A percentile compares a stretch with the other conserved stretches of the same genome.
Conservation (phyloP, 2,329 filamentous ascomycete species). For the Cytospora mali region DNA sequence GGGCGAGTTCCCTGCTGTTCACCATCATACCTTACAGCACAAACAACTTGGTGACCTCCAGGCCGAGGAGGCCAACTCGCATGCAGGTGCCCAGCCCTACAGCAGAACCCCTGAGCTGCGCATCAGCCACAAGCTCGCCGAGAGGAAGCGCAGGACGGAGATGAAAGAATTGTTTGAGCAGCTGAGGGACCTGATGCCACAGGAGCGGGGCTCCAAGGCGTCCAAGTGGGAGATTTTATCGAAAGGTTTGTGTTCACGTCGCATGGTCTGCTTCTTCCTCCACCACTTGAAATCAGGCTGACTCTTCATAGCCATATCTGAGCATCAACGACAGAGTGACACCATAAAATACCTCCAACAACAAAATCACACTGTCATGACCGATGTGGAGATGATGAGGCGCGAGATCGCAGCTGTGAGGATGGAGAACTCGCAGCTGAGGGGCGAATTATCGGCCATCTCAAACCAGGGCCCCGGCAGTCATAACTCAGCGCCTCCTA, state of each 20-base stretch:
- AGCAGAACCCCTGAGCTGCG: constrained; percentile 80
- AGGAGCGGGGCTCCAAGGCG: constrained; percentile 80
- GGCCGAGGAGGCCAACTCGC: constrained; percentile 57
- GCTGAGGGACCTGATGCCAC: constrained; percentile 75
- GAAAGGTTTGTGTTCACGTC: constrained; percentile 63
- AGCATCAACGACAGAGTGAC: constrained; percentile 60
- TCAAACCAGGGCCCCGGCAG: constrained; percentile 31
- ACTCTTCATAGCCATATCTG: constrained; percentile 55
- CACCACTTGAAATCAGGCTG: not conserved
- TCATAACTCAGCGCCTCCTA: constrained; percentile 28
- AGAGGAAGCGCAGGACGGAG: constrained; percentile 80
- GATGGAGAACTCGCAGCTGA: constrained; percentile 52
- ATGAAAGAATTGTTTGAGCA: constrained; percentile 90
- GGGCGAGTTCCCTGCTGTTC: constrained; percentile 60
- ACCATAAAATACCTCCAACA: constrained; percentile 49
- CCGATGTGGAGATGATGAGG: constrained; percentile 53
- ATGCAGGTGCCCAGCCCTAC: constrained; percentile 69
- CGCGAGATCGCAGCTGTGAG: constrained; percentile 52
- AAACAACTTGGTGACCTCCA: constrained; percentile 70
- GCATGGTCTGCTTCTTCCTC: not conserved
- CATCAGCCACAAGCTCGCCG: constrained; percentile 82
- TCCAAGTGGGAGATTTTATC: constrained; percentile 90
- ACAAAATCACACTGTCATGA: constrained; percentile 45
- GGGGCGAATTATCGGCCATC: constrained; percentile 38
- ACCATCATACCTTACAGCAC: constrained; percentile 78